Evolutionary conservation across 2,329 filamentous ascomycete species (phyloP).

Genomic region (Aureobasidium sp.): DNA sequence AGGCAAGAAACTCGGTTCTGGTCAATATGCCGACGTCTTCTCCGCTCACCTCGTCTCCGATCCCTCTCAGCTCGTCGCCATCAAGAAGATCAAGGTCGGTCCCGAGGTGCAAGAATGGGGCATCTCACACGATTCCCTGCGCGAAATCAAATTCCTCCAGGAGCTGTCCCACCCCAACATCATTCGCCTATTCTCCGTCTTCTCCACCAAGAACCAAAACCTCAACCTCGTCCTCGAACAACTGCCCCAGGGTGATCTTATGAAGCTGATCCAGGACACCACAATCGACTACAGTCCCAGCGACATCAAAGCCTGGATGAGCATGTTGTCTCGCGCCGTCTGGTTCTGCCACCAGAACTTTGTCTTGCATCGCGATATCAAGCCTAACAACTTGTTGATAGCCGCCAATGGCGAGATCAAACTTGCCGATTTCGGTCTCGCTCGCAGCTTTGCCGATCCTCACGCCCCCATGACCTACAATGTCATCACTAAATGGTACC

Average conservation of each 20-base stretch:
- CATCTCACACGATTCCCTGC: constrained; percentile 87
- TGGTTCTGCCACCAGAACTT: constrained; percentile 97
- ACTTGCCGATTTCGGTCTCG: constrained; percentile 94
- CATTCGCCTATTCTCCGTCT: constrained; percentile 84
- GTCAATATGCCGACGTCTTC: constrained; percentile 95
- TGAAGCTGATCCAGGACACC: constrained; percentile 85
- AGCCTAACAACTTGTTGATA: constrained; percentile 95
- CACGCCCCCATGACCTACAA: constrained; percentile 80
- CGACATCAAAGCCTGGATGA: constrained; percentile 98
- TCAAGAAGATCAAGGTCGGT: constrained; percentile 87
- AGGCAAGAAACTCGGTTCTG: constrained; percentile 89
- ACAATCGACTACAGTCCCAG: constrained; percentile 72
- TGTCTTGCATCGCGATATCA: constrained; percentile 94
- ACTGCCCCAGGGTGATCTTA: constrained; percentile 85
- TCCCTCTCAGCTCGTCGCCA: constrained; percentile 69
- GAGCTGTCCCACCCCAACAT: constrained; percentile 94
- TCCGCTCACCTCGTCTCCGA: constrained; percentile 70
- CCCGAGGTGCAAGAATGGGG: constrained; percentile 76
- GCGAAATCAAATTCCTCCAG: constrained; percentile 91
- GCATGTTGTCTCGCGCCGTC: constrained; percentile 85
- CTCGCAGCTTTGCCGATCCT: constrained; percentile 80
- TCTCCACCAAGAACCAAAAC: constrained; percentile 93
- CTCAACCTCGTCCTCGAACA: constrained; percentile 93
- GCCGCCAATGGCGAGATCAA: constrained; percentile 90
- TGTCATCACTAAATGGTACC: constrained; percentile 95